Percentiles rank a stretch among this genome's conserved stretches.
phyloP scores from a whole-genome alignment of 345 rosid genomes.

The Acer campestre region DNA sequence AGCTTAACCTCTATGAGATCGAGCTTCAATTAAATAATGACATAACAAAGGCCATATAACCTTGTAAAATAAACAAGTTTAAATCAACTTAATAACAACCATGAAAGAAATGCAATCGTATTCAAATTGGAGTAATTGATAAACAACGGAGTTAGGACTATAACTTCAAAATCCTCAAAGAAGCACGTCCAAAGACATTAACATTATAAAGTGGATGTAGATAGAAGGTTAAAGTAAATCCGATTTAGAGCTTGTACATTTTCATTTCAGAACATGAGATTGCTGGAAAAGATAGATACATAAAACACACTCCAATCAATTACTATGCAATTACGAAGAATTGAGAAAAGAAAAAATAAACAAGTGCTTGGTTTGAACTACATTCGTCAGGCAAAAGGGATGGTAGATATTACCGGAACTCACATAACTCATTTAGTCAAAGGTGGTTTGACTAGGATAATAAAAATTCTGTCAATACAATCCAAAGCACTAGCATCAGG shows the following conservation, averaged over 20 bases:
- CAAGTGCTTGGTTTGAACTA: not conserved
- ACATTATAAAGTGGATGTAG: not conserved
- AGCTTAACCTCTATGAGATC: not conserved
- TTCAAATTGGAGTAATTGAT: not conserved
- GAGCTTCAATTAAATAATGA: not conserved
- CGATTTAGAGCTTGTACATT: not conserved
- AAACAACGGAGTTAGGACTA: not conserved
- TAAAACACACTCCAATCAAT: not conserved
- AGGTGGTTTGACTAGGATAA: not conserved
- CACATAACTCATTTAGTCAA: not conserved
- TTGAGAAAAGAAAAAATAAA: not conserved
- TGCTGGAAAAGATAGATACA: not conserved
- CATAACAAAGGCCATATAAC: not conserved
- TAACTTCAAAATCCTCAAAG: slow-evolving; percentile 5
- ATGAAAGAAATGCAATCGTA: not conserved
- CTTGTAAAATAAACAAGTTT: not conserved
- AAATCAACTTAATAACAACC: not conserved
- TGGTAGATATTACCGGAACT: not conserved
- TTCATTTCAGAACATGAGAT: not conserved
- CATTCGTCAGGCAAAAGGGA: not conserved
- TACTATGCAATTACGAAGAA: not conserved
- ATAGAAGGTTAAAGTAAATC: not conserved
- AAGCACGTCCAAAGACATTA: not conserved
- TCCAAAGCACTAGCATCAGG: not conserved
- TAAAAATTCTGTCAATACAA: not conserved